phyloP scores from a whole-genome alignment of 805 yeast species.

The Candida jianshihensis region DNA sequence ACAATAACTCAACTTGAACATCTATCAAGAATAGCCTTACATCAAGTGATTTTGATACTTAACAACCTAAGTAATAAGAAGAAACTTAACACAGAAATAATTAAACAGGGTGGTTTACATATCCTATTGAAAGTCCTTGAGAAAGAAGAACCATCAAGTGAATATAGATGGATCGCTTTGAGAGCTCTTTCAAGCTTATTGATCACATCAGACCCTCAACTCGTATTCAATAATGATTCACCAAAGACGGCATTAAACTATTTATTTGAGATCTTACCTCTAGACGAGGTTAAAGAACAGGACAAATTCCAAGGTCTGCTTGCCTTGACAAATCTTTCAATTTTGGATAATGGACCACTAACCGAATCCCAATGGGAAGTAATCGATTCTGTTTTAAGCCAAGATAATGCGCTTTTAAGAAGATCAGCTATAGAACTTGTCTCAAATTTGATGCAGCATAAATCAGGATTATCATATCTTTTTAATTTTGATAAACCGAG shows the following conservation, averaged over 20 bases:
- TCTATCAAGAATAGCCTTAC: constrained; percentile 16
- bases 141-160: constrained; percentile 5
- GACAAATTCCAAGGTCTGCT: constrained; percentile 48
- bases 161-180: constrained; percentile 24
- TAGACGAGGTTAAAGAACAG: constrained; percentile 19
- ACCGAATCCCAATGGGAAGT: constrained; percentile 33
- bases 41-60: constrained; percentile 25
- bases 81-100: constrained; percentile 25
- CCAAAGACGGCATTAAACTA: constrained; percentile 18
- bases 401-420: constrained; percentile 43
- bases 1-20: constrained; percentile 7
- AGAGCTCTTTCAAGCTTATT: constrained; percentile 38
- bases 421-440: constrained; percentile 57
- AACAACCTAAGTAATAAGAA: constrained; percentile 24
- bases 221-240: constrained; percentile 27
- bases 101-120: constrained; percentile 40
- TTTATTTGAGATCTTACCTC: constrained; percentile 33
- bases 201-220: constrained; percentile 38
- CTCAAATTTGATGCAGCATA: constrained; percentile 46
- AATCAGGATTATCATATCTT: constrained; percentile 40
- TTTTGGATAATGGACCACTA: constrained; percentile 34
- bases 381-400: constrained; percentile 37
- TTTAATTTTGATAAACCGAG: constrained; percentile 42
- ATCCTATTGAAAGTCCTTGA: constrained; percentile 24
- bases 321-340: constrained; percentile 59